Conservation (phyloP, 2,329 filamentous ascomycete species). For the Stagonosporopsis chrysanthemi region DNA sequence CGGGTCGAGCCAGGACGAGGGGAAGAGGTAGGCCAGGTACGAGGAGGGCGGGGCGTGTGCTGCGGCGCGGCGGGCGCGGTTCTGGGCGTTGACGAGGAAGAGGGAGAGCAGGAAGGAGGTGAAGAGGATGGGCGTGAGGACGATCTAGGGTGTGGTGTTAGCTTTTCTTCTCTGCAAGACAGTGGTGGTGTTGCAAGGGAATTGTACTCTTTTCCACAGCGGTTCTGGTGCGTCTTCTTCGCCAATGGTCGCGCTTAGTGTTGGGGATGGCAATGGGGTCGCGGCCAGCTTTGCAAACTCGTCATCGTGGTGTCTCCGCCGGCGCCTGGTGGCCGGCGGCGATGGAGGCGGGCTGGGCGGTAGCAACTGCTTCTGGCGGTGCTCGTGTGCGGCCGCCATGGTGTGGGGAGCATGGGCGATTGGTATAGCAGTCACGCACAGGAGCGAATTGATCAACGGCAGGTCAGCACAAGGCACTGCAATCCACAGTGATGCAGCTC, state of each 20-base stretch:
- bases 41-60: conserved; percentile 34
- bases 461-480: not conserved
- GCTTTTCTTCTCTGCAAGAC: not conserved
- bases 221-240: conserved; percentile 30
- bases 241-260: conserved; percentile 30
- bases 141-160: conserved; percentile 34
- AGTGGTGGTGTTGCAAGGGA: no score
- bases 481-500: no score
- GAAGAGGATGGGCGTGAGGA: conserved; percentile 71
- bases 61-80: conserved; percentile 58
- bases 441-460: no score
- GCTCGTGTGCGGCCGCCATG: conserved; percentile 24
- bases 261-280: conserved; percentile 32
- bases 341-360: conserved; percentile 42
- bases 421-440: not conserved
- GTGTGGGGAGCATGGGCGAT: not conserved
- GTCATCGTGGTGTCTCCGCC: conserved; percentile 35
- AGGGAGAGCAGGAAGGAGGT: conserved; percentile 71
- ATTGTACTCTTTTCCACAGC: conserved; percentile 35
- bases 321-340: conserved; percentile 29
- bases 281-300: conserved; percentile 42
- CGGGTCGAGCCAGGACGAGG: conserved; percentile 45
- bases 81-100: conserved; percentile 66
- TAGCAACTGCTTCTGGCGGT: conserved; percentile 22
- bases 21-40: conserved; percentile 32